Percentiles rank a stretch among this genome's conserved stretches.
Conservation (phyloP, 176 grass and related monocot species). For the Raddia guianensis region DNA sequence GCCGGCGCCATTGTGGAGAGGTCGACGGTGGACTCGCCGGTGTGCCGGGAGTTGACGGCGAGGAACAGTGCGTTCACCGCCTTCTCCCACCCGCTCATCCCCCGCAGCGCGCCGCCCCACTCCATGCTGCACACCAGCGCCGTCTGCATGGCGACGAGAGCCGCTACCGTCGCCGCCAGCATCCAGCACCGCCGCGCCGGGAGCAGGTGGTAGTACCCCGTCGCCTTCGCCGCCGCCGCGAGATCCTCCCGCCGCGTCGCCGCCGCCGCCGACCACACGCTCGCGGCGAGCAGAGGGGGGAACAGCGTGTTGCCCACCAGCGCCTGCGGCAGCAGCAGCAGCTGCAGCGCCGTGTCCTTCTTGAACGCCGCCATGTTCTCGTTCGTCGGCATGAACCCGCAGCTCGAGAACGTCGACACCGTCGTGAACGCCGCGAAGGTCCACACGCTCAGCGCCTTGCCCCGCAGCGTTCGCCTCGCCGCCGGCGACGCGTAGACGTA, state of each 20-base stretch:
- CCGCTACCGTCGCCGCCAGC: constrained; percentile 37
- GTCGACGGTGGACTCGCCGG: constrained; percentile 60
- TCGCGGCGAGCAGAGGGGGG: constrained; percentile 45
- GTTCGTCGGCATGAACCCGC: constrained; percentile 66
- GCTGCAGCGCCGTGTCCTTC: constrained; percentile 52
- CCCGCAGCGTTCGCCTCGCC: constrained; percentile 43
- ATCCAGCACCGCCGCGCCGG: constrained; percentile 49
- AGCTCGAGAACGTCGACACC: constrained; percentile 69
- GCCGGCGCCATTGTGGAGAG: constrained; percentile 53
- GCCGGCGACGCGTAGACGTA: constrained; percentile 34
- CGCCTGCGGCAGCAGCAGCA: constrained; percentile 56
- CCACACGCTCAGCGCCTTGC: constrained; percentile 45
- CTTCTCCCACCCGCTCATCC: constrained; percentile 55
- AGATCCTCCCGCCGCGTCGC: constrained; percentile 41
- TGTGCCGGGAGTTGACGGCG: constrained; percentile 61
- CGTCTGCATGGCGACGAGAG: constrained; percentile 39
- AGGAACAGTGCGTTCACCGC: constrained; percentile 54
- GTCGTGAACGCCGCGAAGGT: constrained; percentile 66
- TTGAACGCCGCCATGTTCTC: constrained; percentile 66
- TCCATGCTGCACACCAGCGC: constrained; percentile 49
- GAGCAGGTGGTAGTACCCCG: constrained; percentile 60
- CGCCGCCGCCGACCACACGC: constrained; percentile 46
- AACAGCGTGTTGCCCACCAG: constrained; percentile 59
- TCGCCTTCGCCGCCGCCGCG: constrained; percentile 24
- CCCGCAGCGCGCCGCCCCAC: constrained; percentile 50